Base-by-base conservation (phyloP, 2,329 filamentous ascomycete species). In the Stemphylium beticola region DNA sequence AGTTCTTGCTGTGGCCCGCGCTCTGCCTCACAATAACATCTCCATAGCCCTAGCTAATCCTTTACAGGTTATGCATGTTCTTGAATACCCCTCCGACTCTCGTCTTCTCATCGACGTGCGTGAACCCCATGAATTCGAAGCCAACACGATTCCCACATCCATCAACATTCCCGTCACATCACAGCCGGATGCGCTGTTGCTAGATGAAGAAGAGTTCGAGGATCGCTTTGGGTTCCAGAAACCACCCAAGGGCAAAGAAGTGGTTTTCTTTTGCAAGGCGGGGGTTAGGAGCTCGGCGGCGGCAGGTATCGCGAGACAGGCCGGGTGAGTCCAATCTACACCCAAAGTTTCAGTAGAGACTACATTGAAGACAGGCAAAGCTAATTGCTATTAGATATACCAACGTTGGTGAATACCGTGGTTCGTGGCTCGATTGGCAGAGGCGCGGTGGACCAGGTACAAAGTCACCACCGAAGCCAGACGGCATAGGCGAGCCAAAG, bases 241-340 rank as follows among this genome's bases (percentile, higher is more conserved):
- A 50, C 69, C 69, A 11, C 64, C 64, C 12, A 47, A 46, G 15
- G 54, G 55, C 14, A 67, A 69, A 32, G 63, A 68, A 24, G 42
- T 72, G 4, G 59, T 98, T 4, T 95, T 98, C 69, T 98, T 96
- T 76, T 99, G 95, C 78, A 96, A 92, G 79, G 88, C 93, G 0
- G 95, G 95, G 2, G 91, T 98, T 60, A 82, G 95, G 71, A 92
- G 91, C 65, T 81, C 82, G 40, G 85, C 90, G 0, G 93, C 93
- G 6, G 92, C 92, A 6, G 82, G 84, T 61, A 76, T 97, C 74
- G 95, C 95, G 26, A 80, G 81, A 65, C 83, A 90, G 71, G 88
- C 87, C 2, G 93, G 93, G 50, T 98, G 89, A 82, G 77, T 45
- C 2, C 2, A 11, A 12, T 32, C 4, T 14, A 15, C n/a, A 24